phyloP scores from a whole-genome alignment of 192 early-diverging fungal species.

The Blastocladiella britannica region DNA sequence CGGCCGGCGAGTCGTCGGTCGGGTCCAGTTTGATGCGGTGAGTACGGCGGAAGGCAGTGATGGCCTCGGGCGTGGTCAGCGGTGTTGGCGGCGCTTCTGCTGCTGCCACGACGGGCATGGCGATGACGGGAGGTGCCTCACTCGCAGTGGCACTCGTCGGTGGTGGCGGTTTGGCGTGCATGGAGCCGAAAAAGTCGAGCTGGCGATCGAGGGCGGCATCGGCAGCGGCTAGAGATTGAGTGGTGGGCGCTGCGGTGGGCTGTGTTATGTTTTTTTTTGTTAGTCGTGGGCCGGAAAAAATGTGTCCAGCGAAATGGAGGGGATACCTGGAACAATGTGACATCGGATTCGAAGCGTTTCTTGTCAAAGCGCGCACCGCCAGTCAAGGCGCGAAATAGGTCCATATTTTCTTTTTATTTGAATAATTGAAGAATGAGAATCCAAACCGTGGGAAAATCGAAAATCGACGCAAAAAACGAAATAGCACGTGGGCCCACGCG shows the following conservation, averaged over 20 bases:
- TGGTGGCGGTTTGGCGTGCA: constrained; percentile 7
- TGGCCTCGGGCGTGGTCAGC: constrained; percentile 8
- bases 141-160: constrained; percentile 5
- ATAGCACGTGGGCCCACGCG: too few species aligned
- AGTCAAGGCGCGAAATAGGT: constrained; percentile 71
- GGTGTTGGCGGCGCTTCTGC: too few species aligned
- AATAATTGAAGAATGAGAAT: too few species aligned
- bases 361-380: constrained; percentile 77
- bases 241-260: constrained; percentile 8
- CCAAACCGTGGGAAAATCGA: too few species aligned
- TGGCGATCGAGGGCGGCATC: constrained; percentile 7
- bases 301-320: not conserved
- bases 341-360: constrained; percentile 53
- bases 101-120: constrained; percentile 13
- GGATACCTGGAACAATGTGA: constrained; percentile 57
- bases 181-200: constrained; percentile 1
- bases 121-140: constrained; percentile 8
- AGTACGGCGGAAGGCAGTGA: constrained; percentile 48
- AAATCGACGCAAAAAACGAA: too few species aligned
- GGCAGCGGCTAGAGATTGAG: constrained; percentile 13
- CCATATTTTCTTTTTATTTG: constrained; percentile 21
- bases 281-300: constrained; percentile 9
- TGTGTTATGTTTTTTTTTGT: constrained; percentile 9
- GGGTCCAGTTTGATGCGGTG: constrained; percentile 67
- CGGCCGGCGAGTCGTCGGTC: constrained; percentile 62